Evolutionary conservation across 139 green algal genomes (phyloP), one percentile per base, ranked within the genome.

Genomic region (Chlorokybus atmophyticus): DNA sequence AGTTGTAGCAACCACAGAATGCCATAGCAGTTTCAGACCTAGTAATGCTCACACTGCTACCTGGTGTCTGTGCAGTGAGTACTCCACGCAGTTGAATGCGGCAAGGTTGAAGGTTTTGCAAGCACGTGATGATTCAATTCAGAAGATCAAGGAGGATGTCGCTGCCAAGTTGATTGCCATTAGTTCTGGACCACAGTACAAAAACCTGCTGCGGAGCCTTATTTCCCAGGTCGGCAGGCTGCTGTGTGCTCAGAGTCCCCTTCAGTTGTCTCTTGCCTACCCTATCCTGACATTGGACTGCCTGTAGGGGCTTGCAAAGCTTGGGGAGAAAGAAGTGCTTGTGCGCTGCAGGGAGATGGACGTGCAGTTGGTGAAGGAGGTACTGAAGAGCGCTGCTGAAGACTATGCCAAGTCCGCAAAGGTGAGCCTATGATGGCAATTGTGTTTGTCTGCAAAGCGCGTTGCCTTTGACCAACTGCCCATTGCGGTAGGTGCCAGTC

Each of bases 51-150:
- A 53, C 7, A 8, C 14, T 14, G 19, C 14, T 21, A 7, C 26
- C 19, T 14, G 10, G 29, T 19, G 7, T 50, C 8, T 52, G 32
- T 63, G 66, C 78, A 94, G 85, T 40, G 91, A 95, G 60, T 87
- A 84, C 71, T 95, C 86, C 48, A 97, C 93, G 80, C 82, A 94
- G 60, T 75, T 96, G 23, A 98, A 98, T 65, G 83, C 87, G 39
- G 78, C 78, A 51, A 77, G 91, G 2, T 58, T 98, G 8, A 87
- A 86, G 65, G 78, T 98, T n/a, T 77, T 98, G 30, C 71, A 84
- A 30, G 88, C 90, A 23, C 73, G 80, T 27, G 85, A 97, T 54
- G 73, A 81, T 1, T 81, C 84, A 32, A 82, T 95, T 40, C 78
- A 86, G 55, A 32, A 50, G 44, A 40, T 87, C 28, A 51, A 85